Conservation (phyloP, 768 basidiomycete species). For the Boletus coccyginus region DNA sequence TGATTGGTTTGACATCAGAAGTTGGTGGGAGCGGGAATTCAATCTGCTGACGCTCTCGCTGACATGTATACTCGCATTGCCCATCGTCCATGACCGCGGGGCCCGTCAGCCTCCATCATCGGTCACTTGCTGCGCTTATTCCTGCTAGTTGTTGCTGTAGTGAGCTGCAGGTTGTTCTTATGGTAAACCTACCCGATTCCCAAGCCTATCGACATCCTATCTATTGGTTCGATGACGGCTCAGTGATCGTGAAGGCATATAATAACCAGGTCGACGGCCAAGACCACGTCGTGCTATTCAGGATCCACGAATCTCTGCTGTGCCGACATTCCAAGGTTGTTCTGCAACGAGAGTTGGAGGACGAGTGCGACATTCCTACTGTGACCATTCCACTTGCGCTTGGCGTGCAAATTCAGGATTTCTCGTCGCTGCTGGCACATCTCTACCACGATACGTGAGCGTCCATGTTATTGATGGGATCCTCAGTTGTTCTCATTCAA, state of each 20-base stretch:
- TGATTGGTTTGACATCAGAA: neutral
- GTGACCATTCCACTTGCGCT: constrained; percentile 37
- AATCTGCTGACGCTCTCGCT: neutral
- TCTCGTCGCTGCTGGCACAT: constrained; percentile 57
- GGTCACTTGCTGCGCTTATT: constrained; percentile 5
- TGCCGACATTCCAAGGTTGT: constrained; percentile 44
- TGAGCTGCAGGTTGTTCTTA: constrained; percentile 6
- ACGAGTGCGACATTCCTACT: constrained; percentile 10
- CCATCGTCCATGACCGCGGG: neutral
- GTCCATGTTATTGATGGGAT: neutral
- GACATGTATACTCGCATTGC: neutral
- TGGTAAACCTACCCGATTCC: neutral
- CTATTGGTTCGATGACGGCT: constrained; percentile 71
- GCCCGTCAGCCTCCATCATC: neutral
- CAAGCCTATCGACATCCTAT: constrained; percentile 37
- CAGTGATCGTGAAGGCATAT: constrained; percentile 46
- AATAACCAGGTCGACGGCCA: constrained; percentile 18
- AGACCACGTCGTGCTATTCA: constrained; percentile 40
- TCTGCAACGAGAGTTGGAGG: constrained; percentile 3
- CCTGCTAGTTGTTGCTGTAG: constrained; percentile 6
- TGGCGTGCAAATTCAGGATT: constrained; percentile 43
- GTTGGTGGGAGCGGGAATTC: neutral
- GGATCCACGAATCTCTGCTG: constrained; percentile 53
- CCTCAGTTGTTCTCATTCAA: neutral
- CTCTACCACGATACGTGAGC: constrained; percentile 70